A percentile compares a stretch with the other conserved stretches of the same genome.
Evolutionary conservation across 2,329 filamentous ascomycete species (phyloP).

Genomic region (Immersiporthe knoxdaviesiana): DNA sequence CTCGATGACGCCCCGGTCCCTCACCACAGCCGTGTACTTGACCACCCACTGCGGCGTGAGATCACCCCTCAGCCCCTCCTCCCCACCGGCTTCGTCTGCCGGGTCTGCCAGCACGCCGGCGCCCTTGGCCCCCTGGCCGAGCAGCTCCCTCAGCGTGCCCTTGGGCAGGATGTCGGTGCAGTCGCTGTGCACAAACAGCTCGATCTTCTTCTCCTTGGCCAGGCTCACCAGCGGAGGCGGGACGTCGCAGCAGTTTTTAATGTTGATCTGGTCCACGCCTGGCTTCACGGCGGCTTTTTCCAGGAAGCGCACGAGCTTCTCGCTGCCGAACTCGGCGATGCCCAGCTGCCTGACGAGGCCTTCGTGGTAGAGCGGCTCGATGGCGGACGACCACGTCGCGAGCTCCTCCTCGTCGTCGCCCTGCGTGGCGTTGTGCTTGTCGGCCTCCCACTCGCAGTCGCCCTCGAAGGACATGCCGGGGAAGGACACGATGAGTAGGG

Average conservation of each 20-base stretch:
- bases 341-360: slow-evolving; percentile 78
- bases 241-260: slow-evolving; percentile 93
- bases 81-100: slow-evolving; percentile 37
- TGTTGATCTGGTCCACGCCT: slow-evolving; percentile 92
- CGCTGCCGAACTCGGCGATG: slow-evolving; percentile 87
- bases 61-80: slow-evolving; percentile 69
- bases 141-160: slow-evolving; percentile 81
- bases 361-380: slow-evolving; percentile 71
- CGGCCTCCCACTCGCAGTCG: slow-evolving; percentile 80
- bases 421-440: slow-evolving; percentile 63
- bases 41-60: slow-evolving; percentile 91
- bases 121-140: slow-evolving; percentile 72
- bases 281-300: slow-evolving; percentile 72
- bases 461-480: slow-evolving; percentile 93
- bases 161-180: slow-evolving; percentile 87
- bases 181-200: slow-evolving; percentile 91
- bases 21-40: slow-evolving; percentile 95
- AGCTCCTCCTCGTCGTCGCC: slow-evolving; percentile 69
- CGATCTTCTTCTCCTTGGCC: slow-evolving; percentile 81
- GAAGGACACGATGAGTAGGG: slow-evolving; percentile 91
- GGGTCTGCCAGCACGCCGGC: slow-evolving; percentile 73
- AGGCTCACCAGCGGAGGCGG: slow-evolving; percentile 83
- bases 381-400: slow-evolving; percentile 65
- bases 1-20: slow-evolving; percentile 92
- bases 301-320: slow-evolving; percentile 79